Conservation (phyloP, 805 yeast genomes). For the Candida xyloterini region DNA sequence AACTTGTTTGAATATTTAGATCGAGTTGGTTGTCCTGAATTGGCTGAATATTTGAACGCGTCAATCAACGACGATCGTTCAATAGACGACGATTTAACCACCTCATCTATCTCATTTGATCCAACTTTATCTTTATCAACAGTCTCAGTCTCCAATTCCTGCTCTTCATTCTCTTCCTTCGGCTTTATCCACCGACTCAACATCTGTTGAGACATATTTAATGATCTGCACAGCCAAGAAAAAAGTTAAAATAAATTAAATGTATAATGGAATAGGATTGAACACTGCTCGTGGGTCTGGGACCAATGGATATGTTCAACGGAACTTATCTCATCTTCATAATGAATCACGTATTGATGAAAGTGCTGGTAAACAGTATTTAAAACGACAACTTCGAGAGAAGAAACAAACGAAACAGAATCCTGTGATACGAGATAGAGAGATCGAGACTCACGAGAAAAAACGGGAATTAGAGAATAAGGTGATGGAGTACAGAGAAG, state of each 20-base stretch:
- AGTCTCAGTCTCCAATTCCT: neutral
- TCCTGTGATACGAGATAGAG: conserved; percentile 20
- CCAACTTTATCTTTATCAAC: neutral
- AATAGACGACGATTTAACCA: too few species aligned
- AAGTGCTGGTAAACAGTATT: conserved; percentile 36
- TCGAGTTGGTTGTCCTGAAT: neutral
- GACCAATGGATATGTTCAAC: conserved; percentile 60
- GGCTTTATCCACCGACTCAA: conserved; percentile 21
- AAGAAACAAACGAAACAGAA: conserved; percentile 13
- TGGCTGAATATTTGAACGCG: conserved; percentile 6
- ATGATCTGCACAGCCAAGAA: conserved; percentile 9
- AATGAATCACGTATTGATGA: conserved; percentile 23
- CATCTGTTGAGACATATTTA: conserved; percentile 22
- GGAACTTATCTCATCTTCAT: conserved; percentile 34
- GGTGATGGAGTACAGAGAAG: conserved; percentile 50
- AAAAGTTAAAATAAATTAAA: conserved; percentile 2
- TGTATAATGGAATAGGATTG: conserved; percentile 55
- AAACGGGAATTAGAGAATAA: conserved; percentile 41
- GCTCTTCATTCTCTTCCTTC: neutral
- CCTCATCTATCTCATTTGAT: too few species aligned
- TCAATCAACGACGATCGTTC: conserved; percentile 1
- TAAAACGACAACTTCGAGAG: conserved; percentile 33
- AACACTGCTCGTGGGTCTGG: conserved; percentile 59
- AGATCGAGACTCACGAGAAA: conserved; percentile 34
- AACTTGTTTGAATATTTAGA: conserved; percentile 3